Evolutionary conservation across 2,329 filamentous ascomycete genomes (phyloP), one percentile per base, ranked within the genome.

Genomic region (Cercospora sp.): DNA sequence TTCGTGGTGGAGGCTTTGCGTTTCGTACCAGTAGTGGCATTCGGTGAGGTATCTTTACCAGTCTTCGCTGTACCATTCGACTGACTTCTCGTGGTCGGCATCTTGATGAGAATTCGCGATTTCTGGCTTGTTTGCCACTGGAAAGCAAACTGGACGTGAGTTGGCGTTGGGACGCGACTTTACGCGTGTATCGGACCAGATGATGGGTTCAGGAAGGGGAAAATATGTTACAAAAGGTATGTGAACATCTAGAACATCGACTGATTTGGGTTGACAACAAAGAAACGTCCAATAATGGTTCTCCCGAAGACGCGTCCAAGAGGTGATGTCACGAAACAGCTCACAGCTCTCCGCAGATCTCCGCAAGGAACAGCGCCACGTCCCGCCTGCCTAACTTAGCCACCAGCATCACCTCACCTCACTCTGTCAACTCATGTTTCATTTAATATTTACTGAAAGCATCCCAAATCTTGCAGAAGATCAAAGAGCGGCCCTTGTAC

Each of bases 1-100:
- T 67, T 58, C 5, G 65, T 42, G 4, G 30, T 9, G 9, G 48
- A 4, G 3, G 65, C 65, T 51, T 70, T 70, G 12, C 68, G 68
- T 48, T 67, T 70, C 10, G 53, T 42, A 33, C 42, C 36, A 18
- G 36, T 13, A 20, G 23, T 2, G 23, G 31, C 18, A 3, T 59
- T 13, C 3, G 60, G 3, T 2, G 58, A 16, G 9, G 16, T 9
- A 60, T 33, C 9, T 23, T 30, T 10, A 6, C 7, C 3, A 16
- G 30, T 16, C 0, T n/a, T 2, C 13, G 13, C 18, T 48, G 39
- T 45, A 20, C 39, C 60, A n/a, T 16, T 51, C 2, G 39, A n/a
- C 26, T 62, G 36, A 48, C 60, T 51, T 30, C 39, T 62, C 16
- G 60, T 62, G 16, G 60, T 62, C 6, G 39, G 60, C 60, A 62